Base-by-base conservation (phyloP, 805 yeast species). In the Nakazawaea ernobii region DNA sequence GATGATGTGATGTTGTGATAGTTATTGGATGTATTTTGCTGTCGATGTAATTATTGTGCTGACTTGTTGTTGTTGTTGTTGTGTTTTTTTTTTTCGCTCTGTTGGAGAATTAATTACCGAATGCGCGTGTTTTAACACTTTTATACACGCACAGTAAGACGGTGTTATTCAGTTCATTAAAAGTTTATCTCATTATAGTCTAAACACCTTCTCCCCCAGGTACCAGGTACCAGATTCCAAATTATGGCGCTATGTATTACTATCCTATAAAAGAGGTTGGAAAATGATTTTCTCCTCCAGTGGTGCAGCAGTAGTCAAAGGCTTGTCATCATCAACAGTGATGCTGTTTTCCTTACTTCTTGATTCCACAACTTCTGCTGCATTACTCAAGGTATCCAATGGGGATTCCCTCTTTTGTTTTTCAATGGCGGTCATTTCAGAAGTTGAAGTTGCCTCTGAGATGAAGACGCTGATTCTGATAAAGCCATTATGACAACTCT, bases 301-400 rank as follows among this genome's bases (percentile, higher is more conserved):
- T 20, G 24, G 24, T 20, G 24, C 24, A 20, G 24, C 5, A 20
- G 3, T 20, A 20, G 24, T 20, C 24, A 20, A 20, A 20, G 24
- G 24, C 24, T 20, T 20, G 5, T 20, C 24, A 20, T 20, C 24
- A 20, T 20, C 24, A 20, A 20, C 24, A 20, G 24, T 20, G 24
- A 20, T 20, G 24, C 32, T 42, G 24, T n/a, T 28, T 10, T 35
- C 32, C 13, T 43, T 35, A 26, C 30, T 27, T 36, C 42, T 37
- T 4, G 35, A 28, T 27, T 43, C 46, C 2, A 43, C 41, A 6
- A 43, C 20, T 36, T 36, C 46, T 4, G 43, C 48, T 3, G 48
- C 48, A 28, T 27, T 27, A 30, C 35, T 39, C 43, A 45, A 45
- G 8, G 48, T 45, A 29, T 45, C 48, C 40, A 45, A 39, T 11